Percentiles rank a stretch among this genome's conserved stretches.
Evolutionary conservation across 305 asterid species (phyloP).

Genomic region (Salvia sclarea): DNA sequence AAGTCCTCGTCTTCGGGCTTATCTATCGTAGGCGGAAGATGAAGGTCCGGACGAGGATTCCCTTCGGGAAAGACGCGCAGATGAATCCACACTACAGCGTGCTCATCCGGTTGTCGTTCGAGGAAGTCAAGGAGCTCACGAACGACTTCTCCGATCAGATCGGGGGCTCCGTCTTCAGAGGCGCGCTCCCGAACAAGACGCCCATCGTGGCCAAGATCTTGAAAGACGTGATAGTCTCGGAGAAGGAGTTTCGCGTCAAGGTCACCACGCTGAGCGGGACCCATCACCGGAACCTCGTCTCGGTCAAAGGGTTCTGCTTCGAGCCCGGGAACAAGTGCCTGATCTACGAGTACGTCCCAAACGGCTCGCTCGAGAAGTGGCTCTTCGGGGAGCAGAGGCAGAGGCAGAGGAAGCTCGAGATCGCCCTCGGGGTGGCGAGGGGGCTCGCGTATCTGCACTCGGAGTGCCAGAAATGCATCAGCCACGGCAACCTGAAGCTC

Average conservation of each 20-base stretch:
- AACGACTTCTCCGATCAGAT: constrained; percentile 41
- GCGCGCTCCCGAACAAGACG: constrained; percentile 49
- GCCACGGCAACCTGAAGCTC: constrained; percentile 62
- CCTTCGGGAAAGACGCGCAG: constrained; percentile 56
- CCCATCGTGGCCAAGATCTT: constrained; percentile 51
- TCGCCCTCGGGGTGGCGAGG: constrained; percentile 58
- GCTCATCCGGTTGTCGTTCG: constrained; percentile 49
- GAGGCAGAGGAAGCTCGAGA: constrained; percentile 46
- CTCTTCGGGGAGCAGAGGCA: no score
- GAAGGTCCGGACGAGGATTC: constrained; percentile 43
- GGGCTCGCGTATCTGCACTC: constrained; percentile 61
- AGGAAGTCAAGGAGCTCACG: constrained; percentile 56
- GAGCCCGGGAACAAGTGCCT: constrained; percentile 51
- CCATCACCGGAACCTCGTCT: constrained; percentile 58
- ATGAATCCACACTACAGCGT: constrained; percentile 56
- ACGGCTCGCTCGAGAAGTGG: constrained; percentile 68
- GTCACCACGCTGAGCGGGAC: constrained; percentile 58
- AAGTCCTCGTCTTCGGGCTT: constrained; percentile 43
- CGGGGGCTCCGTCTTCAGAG: constrained; percentile 53
- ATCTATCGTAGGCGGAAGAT: constrained; percentile 40
- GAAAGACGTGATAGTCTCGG: constrained; percentile 44
- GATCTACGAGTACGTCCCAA: constrained; percentile 52
- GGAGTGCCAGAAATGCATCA: constrained; percentile 62
- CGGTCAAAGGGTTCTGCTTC: constrained; percentile 64
- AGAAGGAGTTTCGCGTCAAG: constrained; percentile 60